Percentiles rank a stretch among this genome's conserved stretches.
phyloP scores from a whole-genome alignment of 805 yeast species.

The Starmerella floricola region DNA sequence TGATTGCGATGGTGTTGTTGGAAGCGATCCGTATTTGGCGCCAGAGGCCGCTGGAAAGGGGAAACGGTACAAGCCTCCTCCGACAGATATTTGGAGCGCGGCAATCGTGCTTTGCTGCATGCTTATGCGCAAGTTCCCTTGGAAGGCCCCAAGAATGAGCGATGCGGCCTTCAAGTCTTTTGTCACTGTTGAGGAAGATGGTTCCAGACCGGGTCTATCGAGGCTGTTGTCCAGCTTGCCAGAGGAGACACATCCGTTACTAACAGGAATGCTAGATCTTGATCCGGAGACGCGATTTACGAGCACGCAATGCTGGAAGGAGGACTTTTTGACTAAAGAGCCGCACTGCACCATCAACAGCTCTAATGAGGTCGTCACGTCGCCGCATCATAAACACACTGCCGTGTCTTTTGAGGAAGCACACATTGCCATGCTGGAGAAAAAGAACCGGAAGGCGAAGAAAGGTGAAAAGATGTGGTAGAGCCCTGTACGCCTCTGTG shows the following conservation, averaged over 20 bases:
- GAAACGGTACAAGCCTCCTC: constrained; percentile 73
- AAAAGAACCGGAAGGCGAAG: constrained; percentile 45
- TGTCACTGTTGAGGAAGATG: constrained; percentile 31
- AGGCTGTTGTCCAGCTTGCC: constrained; percentile 63
- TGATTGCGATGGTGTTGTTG: constrained; percentile 75
- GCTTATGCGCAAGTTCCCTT: constrained; percentile 83
- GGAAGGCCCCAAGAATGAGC: constrained; percentile 78
- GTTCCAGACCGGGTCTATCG: constrained; percentile 43
- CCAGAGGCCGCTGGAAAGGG: constrained; percentile 81
- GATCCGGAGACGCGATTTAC: constrained; percentile 48
- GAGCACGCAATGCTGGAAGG: constrained; percentile 45
- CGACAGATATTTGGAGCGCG: constrained; percentile 88
- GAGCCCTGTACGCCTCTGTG: no score
- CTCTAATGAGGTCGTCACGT: constrained; percentile 29
- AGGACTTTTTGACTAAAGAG: constrained; percentile 47
- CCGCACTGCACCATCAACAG: constrained; percentile 50
- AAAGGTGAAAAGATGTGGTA: constrained; percentile 37
- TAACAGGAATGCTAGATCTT: constrained; percentile 55
- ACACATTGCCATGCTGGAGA: constrained; percentile 85
- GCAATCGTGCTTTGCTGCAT: constrained; percentile 88
- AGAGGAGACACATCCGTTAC: constrained; percentile 46
- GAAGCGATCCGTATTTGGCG: constrained; percentile 80
- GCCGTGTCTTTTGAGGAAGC: constrained; percentile 88
- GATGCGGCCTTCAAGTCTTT: constrained; percentile 77
- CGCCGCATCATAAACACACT: constrained; percentile 66